Conservation (phyloP, 1,284 basidiomycete species). For the Hemileia vastatrix region DNA sequence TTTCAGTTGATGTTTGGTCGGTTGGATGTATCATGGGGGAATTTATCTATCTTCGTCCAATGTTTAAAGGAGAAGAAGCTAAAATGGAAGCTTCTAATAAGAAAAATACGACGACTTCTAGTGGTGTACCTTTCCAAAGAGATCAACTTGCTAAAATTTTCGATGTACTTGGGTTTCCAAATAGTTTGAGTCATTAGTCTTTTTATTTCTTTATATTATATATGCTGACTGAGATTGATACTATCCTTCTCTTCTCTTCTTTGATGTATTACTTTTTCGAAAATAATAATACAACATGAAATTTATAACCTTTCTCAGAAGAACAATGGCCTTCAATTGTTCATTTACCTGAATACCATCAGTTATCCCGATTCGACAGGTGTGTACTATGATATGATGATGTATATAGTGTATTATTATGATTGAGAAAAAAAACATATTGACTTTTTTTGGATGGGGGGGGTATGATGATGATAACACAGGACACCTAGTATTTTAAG, state of each 20-base stretch:
- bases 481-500: constrained; percentile 14
- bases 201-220: neutral
- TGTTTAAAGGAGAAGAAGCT: constrained; percentile 99
- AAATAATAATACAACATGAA: constrained; percentile 1
- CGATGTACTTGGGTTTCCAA: constrained; percentile 82
- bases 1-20: constrained; percentile 68
- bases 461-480: neutral
- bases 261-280: neutral
- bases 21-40: constrained; percentile 96
- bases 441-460: neutral
- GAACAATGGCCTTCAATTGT: constrained; percentile 78
- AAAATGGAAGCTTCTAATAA: constrained; percentile 67
- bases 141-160: constrained; percentile 93
- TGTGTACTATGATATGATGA: constrained; percentile 50
- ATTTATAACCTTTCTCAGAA: constrained; percentile 48
- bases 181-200: constrained; percentile 53
- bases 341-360: constrained; percentile 76
- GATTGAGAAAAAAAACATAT: neutral
- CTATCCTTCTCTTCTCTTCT: neutral
- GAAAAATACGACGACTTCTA: no score
- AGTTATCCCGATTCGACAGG: constrained; percentile 69
- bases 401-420: neutral
- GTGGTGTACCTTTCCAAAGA: constrained; percentile 70
- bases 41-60: constrained; percentile 78
- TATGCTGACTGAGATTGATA: neutral